Conservation (phyloP, 1,139 yeast genomes). For the Candida tropicalis region DNA sequence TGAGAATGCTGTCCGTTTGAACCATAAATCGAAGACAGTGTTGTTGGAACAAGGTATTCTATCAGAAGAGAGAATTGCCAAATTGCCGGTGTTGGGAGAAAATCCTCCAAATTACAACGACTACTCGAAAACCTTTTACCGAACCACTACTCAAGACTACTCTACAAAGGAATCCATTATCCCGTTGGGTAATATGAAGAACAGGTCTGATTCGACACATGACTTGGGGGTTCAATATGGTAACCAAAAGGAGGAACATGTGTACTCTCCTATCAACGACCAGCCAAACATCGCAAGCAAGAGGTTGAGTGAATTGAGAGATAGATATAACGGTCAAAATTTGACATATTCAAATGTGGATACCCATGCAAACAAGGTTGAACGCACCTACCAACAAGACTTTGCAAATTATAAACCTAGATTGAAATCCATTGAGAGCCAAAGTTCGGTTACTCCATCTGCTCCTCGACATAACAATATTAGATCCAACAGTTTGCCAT, state of each 20-base stretch:
- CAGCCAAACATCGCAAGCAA: conserved; percentile 1
- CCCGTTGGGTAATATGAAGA: conserved; percentile 4
- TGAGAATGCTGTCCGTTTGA: conserved; percentile 49
- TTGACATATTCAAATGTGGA: background rate
- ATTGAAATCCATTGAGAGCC: background rate
- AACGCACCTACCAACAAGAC: background rate
- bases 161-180: conserved; percentile 1
- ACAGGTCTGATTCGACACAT: background rate
- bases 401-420: conserved; percentile 1
- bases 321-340: conserved; percentile 5
- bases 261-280: conserved; percentile 11
- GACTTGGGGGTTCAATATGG: background rate
- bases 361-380: background rate
- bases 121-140: conserved; percentile 7
- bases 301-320: conserved; percentile 11
- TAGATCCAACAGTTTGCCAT: conserved; percentile 2
- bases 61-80: conserved; percentile 15
- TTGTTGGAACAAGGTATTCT: conserved; percentile 37
- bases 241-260: background rate
- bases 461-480: background rate
- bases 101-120: conserved; percentile 12
- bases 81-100: conserved; percentile 13
- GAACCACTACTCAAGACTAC: conserved; percentile 3
- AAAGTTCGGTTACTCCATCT: background rate
- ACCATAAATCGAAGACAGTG: conserved; percentile 45